These are phyloP conservation scores for Aspergillus ustus DNA, from an alignment of 2,329 filamentous ascomycete species.

Conservation along the genomic window DNA sequence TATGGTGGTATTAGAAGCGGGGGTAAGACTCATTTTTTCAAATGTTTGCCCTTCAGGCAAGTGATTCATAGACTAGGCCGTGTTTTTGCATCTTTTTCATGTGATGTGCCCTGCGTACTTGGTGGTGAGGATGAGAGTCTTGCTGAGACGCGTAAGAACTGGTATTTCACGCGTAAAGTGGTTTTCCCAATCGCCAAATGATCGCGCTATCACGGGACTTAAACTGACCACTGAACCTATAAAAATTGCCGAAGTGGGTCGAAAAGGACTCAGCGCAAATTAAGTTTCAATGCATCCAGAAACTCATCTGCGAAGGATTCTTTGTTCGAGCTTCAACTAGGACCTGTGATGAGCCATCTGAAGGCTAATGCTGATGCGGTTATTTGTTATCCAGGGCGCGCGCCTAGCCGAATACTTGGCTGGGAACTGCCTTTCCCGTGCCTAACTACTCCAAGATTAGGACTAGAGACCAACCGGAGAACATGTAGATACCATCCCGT, in stretches of 20 bases:
- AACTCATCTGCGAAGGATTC: neutral
- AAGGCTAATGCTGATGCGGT: neutral
- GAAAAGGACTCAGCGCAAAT: neutral
- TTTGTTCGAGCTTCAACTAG: neutral
- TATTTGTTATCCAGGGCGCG: neutral
- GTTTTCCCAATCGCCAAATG: constrained; percentile 41
- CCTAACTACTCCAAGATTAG: neutral
- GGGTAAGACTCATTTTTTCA: too few relatives aligned
- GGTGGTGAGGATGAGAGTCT: constrained; percentile 7
- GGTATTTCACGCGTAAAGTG: constrained; percentile 39
- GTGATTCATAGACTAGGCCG: neutral
- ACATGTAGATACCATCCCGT: neutral
- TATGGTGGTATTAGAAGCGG: neutral
- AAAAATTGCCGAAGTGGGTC: neutral
- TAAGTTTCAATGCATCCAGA: neutral
- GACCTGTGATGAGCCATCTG: constrained; percentile 4
- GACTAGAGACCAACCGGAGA: neutral
- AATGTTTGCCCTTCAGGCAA: neutral
- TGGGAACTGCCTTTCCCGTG: neutral
- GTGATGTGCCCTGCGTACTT: neutral
- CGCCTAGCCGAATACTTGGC: neutral
- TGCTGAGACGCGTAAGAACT: constrained; percentile 31
- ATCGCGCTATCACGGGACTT: constrained; percentile 41
- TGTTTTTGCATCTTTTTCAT: neutral
- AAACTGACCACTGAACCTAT: constrained; percentile 27